phyloP scores from a whole-genome alignment of 2,329 filamentous ascomycete species.

The Fusarium denticulatum region DNA sequence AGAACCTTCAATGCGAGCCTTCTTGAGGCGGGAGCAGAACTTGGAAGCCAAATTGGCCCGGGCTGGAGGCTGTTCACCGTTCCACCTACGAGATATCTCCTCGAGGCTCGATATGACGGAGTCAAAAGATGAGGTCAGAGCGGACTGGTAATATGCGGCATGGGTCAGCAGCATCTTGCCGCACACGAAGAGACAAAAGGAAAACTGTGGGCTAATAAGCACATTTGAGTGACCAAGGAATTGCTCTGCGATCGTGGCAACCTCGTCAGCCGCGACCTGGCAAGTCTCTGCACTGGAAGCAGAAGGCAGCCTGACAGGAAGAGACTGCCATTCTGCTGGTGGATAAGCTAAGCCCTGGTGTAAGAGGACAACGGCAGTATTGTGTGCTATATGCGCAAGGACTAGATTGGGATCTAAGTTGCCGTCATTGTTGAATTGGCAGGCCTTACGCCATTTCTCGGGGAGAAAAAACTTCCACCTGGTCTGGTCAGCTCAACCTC shows the following conservation, averaged over 20 bases:
- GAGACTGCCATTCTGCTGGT: slow-evolving; percentile 24
- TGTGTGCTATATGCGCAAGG: slow-evolving; percentile 41
- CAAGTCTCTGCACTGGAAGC: slow-evolving; percentile 31
- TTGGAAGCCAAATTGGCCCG: too few relatives aligned
- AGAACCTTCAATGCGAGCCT: too few relatives aligned
- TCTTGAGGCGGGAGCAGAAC: too few relatives aligned
- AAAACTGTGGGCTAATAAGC: slow-evolving; percentile 26
- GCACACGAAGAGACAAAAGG: slow-evolving; percentile 32
- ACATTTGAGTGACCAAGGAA: slow-evolving; percentile 19
- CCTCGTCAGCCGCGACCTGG: slow-evolving; percentile 24
- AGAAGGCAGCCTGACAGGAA: slow-evolving; percentile 23
- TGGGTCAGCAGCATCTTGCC: slow-evolving; percentile 28
- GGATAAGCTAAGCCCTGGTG: slow-evolving; percentile 39
- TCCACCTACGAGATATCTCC: too few relatives aligned
- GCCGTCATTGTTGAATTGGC: slow-evolving; percentile 49
- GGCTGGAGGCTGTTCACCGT: too few relatives aligned
- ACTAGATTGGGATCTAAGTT: slow-evolving; percentile 56
- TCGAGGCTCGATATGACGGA: too few relatives aligned
- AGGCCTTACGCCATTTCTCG: slow-evolving; percentile 53
- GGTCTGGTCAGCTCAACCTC: slow-evolving; percentile 35
- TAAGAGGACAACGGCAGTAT: slow-evolving; percentile 38
- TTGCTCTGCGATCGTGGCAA: slow-evolving; percentile 17
- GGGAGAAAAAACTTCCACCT: slow-evolving; percentile 59
- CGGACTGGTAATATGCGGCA: slow-evolving; percentile 4
- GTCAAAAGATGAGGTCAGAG: neutral